Conservation (phyloP, 169 alveolate genomes). For the Miamiensis avidus region DNA sequence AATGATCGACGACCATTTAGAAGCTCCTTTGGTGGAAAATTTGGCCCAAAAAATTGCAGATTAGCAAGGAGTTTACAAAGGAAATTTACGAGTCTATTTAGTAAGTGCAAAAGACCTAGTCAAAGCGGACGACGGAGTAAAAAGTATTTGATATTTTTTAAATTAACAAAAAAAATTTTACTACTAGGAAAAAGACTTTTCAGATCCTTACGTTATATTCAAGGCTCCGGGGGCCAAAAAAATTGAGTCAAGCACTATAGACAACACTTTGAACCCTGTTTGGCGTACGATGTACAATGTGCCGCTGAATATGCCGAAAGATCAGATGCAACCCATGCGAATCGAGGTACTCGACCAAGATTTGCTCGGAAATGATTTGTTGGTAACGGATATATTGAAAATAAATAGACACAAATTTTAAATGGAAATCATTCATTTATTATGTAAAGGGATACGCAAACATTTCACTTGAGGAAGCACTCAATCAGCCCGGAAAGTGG, state of each 20-base stretch:
- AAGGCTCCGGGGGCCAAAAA: conserved; percentile 46
- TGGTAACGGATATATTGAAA: too few species aligned
- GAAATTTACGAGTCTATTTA: conserved; percentile 33
- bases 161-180: too few species aligned
- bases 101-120: conserved; percentile 37
- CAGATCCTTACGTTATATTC: conserved; percentile 40
- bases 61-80: conserved; percentile 35
- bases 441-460: conserved; percentile 32
- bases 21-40: conserved; percentile 34
- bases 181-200: conserved; percentile 23
- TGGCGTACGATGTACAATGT: conserved; percentile 39
- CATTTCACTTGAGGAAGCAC: conserved; percentile 17
- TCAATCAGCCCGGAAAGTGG: conserved; percentile 40
- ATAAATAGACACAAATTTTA: too few species aligned
- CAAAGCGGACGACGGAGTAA: conserved; percentile 31
- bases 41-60: conserved; percentile 22
- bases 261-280: conserved; percentile 23
- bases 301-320: conserved; percentile 33
- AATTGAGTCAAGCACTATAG: conserved; percentile 16
- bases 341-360: conserved; percentile 43
- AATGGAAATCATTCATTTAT: too few species aligned
- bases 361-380: conserved; percentile 34
- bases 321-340: conserved; percentile 31
- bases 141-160: too few species aligned
- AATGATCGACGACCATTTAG: conserved; percentile 39